A percentile compares a stretch with the other conserved stretches of the same genome.
Conservation (phyloP, 2,329 filamentous ascomycete genomes). For the Paradendryphiella salina region DNA sequence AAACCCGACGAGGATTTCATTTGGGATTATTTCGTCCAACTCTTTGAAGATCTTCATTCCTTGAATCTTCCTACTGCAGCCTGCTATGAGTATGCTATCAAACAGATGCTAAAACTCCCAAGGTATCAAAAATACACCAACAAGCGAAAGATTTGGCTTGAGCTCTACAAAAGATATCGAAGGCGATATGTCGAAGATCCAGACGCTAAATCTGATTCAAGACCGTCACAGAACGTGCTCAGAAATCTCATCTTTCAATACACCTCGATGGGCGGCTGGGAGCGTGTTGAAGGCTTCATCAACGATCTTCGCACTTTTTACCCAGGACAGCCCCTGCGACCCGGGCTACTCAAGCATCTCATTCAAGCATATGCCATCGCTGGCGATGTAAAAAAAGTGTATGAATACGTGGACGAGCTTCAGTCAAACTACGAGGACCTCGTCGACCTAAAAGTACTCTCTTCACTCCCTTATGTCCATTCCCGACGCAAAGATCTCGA, state of each 20-base stretch:
- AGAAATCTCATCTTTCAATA: constrained; percentile 29
- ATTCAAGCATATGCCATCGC: constrained; percentile 38
- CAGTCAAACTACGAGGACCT: constrained; percentile 6
- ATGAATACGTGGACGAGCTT: constrained; percentile 41
- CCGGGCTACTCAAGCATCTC: constrained; percentile 27
- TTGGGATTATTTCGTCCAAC: constrained; percentile 27
- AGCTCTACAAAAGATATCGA: constrained; percentile 34
- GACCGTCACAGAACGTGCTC: constrained; percentile 30
- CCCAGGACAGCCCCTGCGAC: constrained; percentile 20
- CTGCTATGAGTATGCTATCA: constrained; percentile 37
- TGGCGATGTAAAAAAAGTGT: constrained; percentile 41
- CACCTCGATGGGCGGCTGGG: constrained; percentile 20
- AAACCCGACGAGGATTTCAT: constrained; percentile 34
- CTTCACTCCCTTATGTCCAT: constrained; percentile 66
- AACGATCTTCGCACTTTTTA: constrained; percentile 36
- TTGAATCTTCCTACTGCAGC: constrained; percentile 22
- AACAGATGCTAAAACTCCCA: constrained; percentile 29
- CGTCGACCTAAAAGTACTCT: constrained; percentile 22
- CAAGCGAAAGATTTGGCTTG: constrained; percentile 29
- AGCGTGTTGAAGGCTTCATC: constrained; percentile 26
- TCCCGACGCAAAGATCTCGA: constrained; percentile 67
- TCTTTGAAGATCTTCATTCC: constrained; percentile 31
- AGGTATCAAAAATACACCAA: constrained; percentile 37
- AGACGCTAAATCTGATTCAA: constrained; percentile 3
- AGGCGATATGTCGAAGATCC: constrained; percentile 21